Base-by-base conservation (phyloP, 2,329 filamentous ascomycete species). In the Ophidiomyces ophidiicola region DNA sequence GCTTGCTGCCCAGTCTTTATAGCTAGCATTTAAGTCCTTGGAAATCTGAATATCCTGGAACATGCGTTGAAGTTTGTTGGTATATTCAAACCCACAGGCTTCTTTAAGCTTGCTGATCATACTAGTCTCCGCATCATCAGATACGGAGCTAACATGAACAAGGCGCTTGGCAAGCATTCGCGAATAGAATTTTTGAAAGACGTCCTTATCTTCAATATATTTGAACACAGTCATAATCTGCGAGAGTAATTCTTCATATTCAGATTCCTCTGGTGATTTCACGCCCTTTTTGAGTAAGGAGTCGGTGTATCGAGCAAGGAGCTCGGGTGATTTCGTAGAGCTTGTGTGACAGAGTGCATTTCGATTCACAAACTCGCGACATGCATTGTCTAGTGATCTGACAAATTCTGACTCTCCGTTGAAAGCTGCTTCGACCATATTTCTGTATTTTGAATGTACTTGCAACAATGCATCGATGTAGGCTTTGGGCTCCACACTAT, bases 221-320 rank as follows among this genome's bases (percentile, higher is more conserved):
- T 96, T 96, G 75, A 98, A 98, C 40, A 98, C 85, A 1, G 88
- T 94, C 90, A 98, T 98, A 53, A 98, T 90, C 59, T 94, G 84
- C 14, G 76, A 78, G 20, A 96, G 68, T 21, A 85, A 81, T 49
- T 81, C 80, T 64, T 98, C 90, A 52, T 96, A 72, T 55, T 98
- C 88, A 21, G 83, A 81, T 56, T 98, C 90, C 56, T 96, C 90
- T 10, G 86, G 84, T 51, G 86, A 85, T 51, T 87, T 92, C 20
- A 82, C 82, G 24, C 46, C 61, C 70, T 94, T 94, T 62, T 90
- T 88, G 36, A 98, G 69, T 21, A 98, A 68, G 6, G 86, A 79
- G 59, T 98, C 90, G 21, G 87, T 84, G 59, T 98, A 96, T 62
- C 94, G 94, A 57, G 90, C 88, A 25, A 98, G 70, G 26, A 98